phyloP scores from a whole-genome alignment of 345 rosid genomes.

The Angophora floribunda region DNA sequence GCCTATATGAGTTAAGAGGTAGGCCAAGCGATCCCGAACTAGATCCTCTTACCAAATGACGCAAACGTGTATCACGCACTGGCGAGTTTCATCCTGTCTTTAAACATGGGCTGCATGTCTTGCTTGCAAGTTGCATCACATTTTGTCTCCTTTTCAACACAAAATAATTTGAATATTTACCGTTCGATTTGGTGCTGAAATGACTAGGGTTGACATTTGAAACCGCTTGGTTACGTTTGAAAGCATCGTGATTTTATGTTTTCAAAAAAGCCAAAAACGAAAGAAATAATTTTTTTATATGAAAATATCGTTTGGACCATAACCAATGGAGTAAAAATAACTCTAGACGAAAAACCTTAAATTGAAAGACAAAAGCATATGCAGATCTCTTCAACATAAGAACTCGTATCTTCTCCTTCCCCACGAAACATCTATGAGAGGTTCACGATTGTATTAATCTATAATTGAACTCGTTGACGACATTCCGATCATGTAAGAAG shows the following conservation, averaged over 20 bases:
- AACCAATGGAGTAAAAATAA: background rate
- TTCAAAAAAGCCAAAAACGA: background rate
- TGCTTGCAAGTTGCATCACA: background rate
- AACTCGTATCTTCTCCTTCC: background rate
- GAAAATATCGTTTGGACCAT: background rate
- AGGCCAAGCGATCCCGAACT: background rate
- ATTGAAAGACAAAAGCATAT: background rate
- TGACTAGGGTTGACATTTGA: background rate
- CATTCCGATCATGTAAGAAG: background rate
- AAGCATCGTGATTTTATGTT: background rate
- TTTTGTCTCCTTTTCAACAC: background rate
- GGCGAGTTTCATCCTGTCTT: background rate
- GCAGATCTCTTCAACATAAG: background rate
- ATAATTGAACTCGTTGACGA: background rate
- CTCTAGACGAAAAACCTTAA: background rate
- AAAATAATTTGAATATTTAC: background rate
- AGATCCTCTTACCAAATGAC: background rate
- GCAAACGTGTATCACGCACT: background rate
- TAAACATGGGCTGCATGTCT: background rate
- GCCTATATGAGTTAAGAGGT: background rate
- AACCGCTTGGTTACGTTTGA: background rate
- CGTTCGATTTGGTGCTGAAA: background rate
- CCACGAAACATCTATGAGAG: background rate
- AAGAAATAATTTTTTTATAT: rapidly evolving
- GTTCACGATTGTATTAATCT: background rate